Percentiles rank a stretch among this genome's conserved stretches.
phyloP scores from a whole-genome alignment of 2,329 filamentous ascomycete species.

The Alternaria infectoria region DNA sequence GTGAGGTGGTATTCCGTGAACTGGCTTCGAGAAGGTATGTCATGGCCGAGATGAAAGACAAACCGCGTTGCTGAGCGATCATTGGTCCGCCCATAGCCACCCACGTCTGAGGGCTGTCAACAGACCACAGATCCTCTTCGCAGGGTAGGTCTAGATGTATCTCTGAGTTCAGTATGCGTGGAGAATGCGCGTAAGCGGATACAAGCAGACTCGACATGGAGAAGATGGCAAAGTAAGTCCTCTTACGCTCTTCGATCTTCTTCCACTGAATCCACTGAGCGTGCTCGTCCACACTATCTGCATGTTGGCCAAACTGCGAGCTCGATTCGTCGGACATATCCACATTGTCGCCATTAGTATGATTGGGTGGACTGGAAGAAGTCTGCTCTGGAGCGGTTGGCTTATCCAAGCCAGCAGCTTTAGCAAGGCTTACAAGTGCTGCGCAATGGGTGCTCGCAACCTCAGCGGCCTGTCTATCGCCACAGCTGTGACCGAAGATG shows the following conservation, averaged over 20 bases:
- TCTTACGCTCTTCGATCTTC: conserved; percentile 84
- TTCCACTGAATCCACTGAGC: conserved; percentile 92
- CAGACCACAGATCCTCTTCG: conserved; percentile 88
- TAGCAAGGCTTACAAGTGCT: conserved; percentile 86
- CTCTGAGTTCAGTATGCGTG: conserved; percentile 91
- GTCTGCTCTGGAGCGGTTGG: conserved; percentile 43
- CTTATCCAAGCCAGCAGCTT: conserved; percentile 79
- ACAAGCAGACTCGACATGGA: conserved; percentile 89
- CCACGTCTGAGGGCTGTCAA: conserved; percentile 83
- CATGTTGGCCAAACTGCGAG: conserved; percentile 44
- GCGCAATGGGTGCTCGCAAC: conserved; percentile 93
- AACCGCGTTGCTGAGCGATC: conserved; percentile 71
- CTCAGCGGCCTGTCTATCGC: conserved; percentile 87
- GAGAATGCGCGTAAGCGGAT: conserved; percentile 90
- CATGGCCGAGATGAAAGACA: conserved; percentile 82
- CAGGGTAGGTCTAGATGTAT: conserved; percentile 88
- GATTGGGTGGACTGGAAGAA: conserved; percentile 28
- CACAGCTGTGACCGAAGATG: conserved; percentile 93
- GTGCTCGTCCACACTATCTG: conserved; percentile 62
- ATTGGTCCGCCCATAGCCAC: conserved; percentile 75
- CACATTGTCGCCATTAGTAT: conserved; percentile 60
- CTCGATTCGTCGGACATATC: conserved; percentile 60
- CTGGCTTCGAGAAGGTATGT: conserved; percentile 81
- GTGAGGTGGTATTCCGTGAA: conserved; percentile 60
- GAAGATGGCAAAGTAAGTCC: conserved; percentile 90